These are phyloP conservation scores for Candida jianshihensis DNA, from an alignment of 805 yeast species.

Conservation along the genomic window DNA sequence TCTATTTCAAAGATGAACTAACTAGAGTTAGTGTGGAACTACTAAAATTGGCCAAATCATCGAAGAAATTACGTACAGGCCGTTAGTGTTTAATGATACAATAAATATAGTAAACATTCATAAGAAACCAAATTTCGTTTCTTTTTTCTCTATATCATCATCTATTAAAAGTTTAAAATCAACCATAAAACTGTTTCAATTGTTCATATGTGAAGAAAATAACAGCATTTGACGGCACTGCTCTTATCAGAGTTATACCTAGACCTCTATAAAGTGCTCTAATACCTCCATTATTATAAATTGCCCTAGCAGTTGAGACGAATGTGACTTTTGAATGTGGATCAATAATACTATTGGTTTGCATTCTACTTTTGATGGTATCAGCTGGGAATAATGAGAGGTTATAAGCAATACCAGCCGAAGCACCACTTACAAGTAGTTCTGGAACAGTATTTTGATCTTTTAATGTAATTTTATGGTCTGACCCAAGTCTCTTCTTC, in stretches of 20 bases:
- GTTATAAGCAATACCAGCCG: conserved; percentile 81
- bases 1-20: conserved; percentile 85
- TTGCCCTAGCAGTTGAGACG: conserved; percentile 30
- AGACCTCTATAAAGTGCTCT: conserved; percentile 76
- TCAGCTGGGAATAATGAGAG: conserved; percentile 82
- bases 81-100: too few relatives aligned
- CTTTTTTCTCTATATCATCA: too few relatives aligned
- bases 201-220: conserved; percentile 78
- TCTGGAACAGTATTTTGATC: conserved; percentile 39
- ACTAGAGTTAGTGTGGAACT: conserved; percentile 50
- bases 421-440: conserved; percentile 70
- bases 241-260: conserved; percentile 72
- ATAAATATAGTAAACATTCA: too few relatives aligned
- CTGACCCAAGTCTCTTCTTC: conserved; percentile 21
- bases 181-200: conserved; percentile 31
- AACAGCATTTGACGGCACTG: conserved; percentile 85
- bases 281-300: conserved; percentile 52
- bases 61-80: conserved; percentile 2
- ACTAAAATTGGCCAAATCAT: conserved; percentile 34
- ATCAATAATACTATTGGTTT: conserved; percentile 42
- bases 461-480: conserved; percentile 10
- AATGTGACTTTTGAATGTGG: conserved; percentile 24
- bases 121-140: too few relatives aligned
- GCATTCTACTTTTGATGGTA: conserved; percentile 82
- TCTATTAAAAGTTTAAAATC: neutral